These are phyloP conservation scores for Quercus wislizeni DNA, from an alignment of 306 rosid genomes.

Conservation along the genomic window DNA sequence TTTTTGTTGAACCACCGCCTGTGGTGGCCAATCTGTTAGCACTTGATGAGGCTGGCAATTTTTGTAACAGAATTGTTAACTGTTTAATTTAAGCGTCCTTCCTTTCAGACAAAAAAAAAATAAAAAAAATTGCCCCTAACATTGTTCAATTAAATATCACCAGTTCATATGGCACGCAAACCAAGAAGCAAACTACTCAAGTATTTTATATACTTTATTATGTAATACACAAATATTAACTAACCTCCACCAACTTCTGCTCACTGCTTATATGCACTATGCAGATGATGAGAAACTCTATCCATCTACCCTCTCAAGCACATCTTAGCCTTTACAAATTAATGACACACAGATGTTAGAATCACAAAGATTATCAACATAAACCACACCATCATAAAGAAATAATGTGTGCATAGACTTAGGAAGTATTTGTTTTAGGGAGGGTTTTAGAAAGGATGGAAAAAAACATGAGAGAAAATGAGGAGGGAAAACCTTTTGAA, in stretches of 20 bases:
- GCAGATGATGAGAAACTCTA: slow-evolving; percentile 40
- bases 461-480: too few relatives aligned
- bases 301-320: slow-evolving; percentile 46
- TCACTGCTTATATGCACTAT: slow-evolving; percentile 34
- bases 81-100: too few relatives aligned
- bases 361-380: neutral
- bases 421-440: too few relatives aligned
- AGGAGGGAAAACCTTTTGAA: too few relatives aligned
- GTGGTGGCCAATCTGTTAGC: too few relatives aligned
- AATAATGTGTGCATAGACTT: slow-evolving; percentile 25
- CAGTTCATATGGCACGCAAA: neutral
- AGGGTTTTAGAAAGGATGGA: too few relatives aligned
- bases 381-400: neutral
- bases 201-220: neutral
- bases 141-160: neutral
- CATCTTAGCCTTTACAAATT: slow-evolving; percentile 34
- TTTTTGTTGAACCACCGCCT: too few relatives aligned
- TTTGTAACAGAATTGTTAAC: too few relatives aligned
- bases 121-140: too few relatives aligned
- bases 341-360: neutral
- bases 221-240: slow-evolving; percentile 6
- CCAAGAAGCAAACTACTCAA: neutral
- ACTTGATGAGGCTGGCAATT: too few relatives aligned
- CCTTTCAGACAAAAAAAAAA: too few relatives aligned
- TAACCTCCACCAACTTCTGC: slow-evolving; percentile 44